Conservation (phyloP, 805 yeast genomes). For the Yamadazyma takamatsuzukensis region DNA sequence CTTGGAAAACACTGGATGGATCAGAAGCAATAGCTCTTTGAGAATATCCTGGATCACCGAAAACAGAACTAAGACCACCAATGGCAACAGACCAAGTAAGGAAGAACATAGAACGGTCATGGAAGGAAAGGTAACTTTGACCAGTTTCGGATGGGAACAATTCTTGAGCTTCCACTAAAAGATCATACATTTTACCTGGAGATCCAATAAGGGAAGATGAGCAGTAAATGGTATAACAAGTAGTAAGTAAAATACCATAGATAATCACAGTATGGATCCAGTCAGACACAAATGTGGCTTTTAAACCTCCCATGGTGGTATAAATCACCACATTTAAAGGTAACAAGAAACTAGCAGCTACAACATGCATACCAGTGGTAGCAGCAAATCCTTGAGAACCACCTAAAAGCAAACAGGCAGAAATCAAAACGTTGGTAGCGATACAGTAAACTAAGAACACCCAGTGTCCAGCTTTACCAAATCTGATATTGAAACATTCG, state of each 20-base stretch:
- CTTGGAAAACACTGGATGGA: slow-evolving; percentile 17
- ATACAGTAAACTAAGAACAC: slow-evolving; percentile 21
- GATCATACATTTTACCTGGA: slow-evolving; percentile 21
- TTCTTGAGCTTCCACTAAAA: slow-evolving; percentile 13
- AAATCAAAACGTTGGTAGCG: slow-evolving; percentile 19
- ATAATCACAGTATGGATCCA: slow-evolving; percentile 23
- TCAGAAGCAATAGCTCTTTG: slow-evolving; percentile 24
- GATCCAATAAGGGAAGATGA: slow-evolving; percentile 19
- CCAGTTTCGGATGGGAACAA: slow-evolving; percentile 18
- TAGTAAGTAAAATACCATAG: slow-evolving; percentile 17
- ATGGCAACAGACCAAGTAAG: slow-evolving; percentile 13
- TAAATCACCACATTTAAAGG: slow-evolving; percentile 23
- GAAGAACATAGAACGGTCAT: slow-evolving; percentile 10
- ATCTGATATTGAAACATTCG: slow-evolving; percentile 19
- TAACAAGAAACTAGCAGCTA: slow-evolving; percentile 20
- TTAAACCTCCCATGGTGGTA: slow-evolving; percentile 22
- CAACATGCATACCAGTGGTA: slow-evolving; percentile 67
- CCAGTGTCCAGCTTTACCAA: slow-evolving; percentile 25
- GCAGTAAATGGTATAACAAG: slow-evolving; percentile 17
- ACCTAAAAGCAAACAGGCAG: slow-evolving; percentile 19
- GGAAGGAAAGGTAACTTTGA: slow-evolving; percentile 15
- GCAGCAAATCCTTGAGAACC: slow-evolving; percentile 77
- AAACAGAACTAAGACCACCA: slow-evolving; percentile 19
- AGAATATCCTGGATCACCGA: slow-evolving; percentile 25
- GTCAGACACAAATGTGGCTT: slow-evolving; percentile 25